phyloP scores from a whole-genome alignment of 306 rosid genomes.

The Betula pendula region DNA sequence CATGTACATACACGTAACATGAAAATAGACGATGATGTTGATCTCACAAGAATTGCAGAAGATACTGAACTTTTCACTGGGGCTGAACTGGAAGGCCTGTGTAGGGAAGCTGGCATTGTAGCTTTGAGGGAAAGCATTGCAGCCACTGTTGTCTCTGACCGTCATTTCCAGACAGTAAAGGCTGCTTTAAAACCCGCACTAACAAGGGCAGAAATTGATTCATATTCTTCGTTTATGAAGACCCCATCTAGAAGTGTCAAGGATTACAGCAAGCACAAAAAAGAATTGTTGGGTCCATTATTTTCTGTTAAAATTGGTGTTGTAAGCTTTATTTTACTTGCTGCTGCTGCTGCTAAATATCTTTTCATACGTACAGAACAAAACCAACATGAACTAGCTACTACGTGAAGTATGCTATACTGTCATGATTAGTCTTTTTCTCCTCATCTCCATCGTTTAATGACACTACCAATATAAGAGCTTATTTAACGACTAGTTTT shows the following conservation, averaged over 20 bases:
- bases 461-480: too few species aligned
- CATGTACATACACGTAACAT: constrained; percentile 68
- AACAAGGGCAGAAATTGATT: constrained; percentile 48
- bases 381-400: constrained; percentile 30
- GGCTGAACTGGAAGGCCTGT: constrained; percentile 81
- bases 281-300: constrained; percentile 5
- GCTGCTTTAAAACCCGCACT: constrained; percentile 65
- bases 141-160: constrained; percentile 53
- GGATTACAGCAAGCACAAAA: constrained; percentile 1
- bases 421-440: neutral
- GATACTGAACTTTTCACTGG: constrained; percentile 86
- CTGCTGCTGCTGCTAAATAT: constrained; percentile 47
- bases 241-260: constrained; percentile 39
- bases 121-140: constrained; percentile 79
- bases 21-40: constrained; percentile 56
- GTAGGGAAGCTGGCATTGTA: constrained; percentile 83
- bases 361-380: constrained; percentile 27
- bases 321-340: constrained; percentile 35
- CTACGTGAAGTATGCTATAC: constrained; percentile 28
- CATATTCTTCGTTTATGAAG: constrained; percentile 59
- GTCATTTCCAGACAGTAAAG: constrained; percentile 69
- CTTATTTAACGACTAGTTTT: too few species aligned
- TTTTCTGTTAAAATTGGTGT: constrained; percentile 41
- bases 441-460: neutral
- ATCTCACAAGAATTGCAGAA: constrained; percentile 68